phyloP scores from a whole-genome alignment of 768 basidiomycete genomes.

The Leccinum truebloodii region DNA sequence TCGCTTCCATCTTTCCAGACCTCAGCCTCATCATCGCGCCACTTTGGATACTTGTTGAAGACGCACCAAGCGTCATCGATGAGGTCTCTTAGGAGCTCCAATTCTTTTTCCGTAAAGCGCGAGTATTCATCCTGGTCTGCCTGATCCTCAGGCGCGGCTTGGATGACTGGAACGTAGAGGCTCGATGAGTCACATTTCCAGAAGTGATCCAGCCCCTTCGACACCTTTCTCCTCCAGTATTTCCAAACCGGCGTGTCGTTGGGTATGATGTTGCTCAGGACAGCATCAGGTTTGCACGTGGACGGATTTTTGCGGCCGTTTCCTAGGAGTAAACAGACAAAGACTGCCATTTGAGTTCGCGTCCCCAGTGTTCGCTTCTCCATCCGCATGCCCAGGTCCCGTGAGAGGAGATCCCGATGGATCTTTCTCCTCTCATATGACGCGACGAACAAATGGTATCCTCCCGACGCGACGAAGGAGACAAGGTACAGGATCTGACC shows the following conservation, averaged over 20 bases:
- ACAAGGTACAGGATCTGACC: conserved; percentile 34
- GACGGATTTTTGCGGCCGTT: conserved; percentile 5
- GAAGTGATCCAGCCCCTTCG: conserved; percentile 17
- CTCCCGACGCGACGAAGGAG: conserved; percentile 32
- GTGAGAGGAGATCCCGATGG: conserved; percentile 22
- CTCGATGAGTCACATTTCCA: conserved; percentile 2
- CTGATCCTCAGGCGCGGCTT: conserved; percentile 7
- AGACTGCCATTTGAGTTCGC: conserved; percentile 32
- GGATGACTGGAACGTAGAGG: conserved; percentile 18
- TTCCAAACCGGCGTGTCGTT: conserved; percentile 32
- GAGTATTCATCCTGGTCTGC: conserved; percentile 11
- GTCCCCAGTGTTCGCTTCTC: conserved; percentile 23
- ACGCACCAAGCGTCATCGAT: conserved; percentile 26
- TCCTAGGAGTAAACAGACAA: conserved; percentile 24
- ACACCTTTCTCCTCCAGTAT: conserved; percentile 28
- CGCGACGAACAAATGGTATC: conserved; percentile 33
- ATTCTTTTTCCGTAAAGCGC: conserved; percentile 9
- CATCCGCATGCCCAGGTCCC: conserved; percentile 6
- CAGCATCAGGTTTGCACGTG: conserved; percentile 3
- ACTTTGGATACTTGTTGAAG: conserved; percentile 19
- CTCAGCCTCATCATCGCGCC: conserved; percentile 6
- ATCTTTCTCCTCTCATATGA: conserved; percentile 31
- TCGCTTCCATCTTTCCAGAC: neutral
- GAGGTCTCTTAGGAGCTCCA: conserved; percentile 15
- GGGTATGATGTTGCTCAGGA: conserved; percentile 23